A percentile compares a stretch with the other conserved stretches of the same genome.
These are phyloP conservation scores for Lentinula guzmanii DNA, from an alignment of 768 basidiomycete species.

Conservation along the genomic window DNA sequence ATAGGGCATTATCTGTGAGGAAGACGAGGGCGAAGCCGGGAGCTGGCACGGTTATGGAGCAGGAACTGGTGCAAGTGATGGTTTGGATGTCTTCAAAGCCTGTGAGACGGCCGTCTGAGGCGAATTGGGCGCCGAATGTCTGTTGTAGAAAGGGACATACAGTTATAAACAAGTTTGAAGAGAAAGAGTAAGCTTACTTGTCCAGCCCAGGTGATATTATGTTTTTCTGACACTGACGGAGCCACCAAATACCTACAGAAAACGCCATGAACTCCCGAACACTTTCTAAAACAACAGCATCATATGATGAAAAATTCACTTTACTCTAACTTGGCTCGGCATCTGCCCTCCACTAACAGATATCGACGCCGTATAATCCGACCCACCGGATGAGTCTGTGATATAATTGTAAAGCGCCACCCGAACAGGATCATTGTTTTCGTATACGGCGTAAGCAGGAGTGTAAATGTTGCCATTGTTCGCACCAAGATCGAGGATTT, in stretches of 20 bases:
- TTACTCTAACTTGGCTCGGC: constrained; percentile 43
- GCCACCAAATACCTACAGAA: constrained; percentile 48
- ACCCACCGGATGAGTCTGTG: constrained; percentile 50
- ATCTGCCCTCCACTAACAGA: constrained; percentile 36
- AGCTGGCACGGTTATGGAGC: constrained; percentile 57
- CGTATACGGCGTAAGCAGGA: constrained; percentile 71
- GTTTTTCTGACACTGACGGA: constrained; percentile 48
- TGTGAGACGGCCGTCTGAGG: constrained; percentile 61
- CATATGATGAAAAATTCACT: constrained; percentile 25
- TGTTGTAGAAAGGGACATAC: constrained; percentile 15
- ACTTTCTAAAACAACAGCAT: no score
- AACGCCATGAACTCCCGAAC: background rate
- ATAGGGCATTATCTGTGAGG: constrained; percentile 36
- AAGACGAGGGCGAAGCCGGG: constrained; percentile 77
- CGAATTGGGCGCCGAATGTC: constrained; percentile 57
- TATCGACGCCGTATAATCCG: constrained; percentile 46
- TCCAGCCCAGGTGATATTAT: constrained; percentile 72
- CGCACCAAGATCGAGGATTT: constrained; percentile 59
- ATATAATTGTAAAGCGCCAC: constrained; percentile 73
- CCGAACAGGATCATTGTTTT: constrained; percentile 54
- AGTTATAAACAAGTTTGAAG: background rate
- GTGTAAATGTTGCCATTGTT: constrained; percentile 48
- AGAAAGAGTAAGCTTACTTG: constrained; percentile 38
- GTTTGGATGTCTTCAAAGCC: constrained; percentile 51
- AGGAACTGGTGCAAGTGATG: constrained; percentile 53